Evolutionary conservation across 2,329 filamentous ascomycete species (phyloP).

Genomic region (Sclerotinia spermophila): DNA sequence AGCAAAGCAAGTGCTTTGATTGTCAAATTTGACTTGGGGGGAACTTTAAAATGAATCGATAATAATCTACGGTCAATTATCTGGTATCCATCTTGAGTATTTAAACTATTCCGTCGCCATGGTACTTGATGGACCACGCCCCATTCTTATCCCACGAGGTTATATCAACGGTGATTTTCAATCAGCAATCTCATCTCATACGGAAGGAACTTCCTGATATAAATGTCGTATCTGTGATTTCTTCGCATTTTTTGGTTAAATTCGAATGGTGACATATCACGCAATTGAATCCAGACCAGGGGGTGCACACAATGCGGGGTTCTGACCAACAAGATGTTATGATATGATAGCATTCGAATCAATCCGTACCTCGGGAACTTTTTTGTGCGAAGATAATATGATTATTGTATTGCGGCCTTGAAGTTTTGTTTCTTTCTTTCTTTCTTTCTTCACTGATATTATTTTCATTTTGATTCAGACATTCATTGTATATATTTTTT

Average conservation of each 20-base stretch:
- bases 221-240: background rate
- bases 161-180: background rate
- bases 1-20: background rate
- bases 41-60: background rate
- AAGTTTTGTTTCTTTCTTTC: too few species aligned
- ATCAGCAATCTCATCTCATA: background rate
- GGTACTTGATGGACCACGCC: background rate
- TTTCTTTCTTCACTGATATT: too few species aligned
- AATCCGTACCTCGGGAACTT: constrained; percentile 6
- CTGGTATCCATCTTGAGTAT: background rate
- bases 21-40: background rate
- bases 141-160: background rate
- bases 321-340: background rate
- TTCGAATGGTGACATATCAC: constrained; percentile 14
- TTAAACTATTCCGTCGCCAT: background rate
- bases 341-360: background rate
- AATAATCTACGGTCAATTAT: background rate
- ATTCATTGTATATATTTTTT: background rate
- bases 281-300: constrained; percentile 6
- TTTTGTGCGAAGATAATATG: background rate
- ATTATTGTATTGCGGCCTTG: background rate
- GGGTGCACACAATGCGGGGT: background rate
- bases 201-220: background rate
- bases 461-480: background rate
- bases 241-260: background rate